phyloP scores from a whole-genome alignment of 495 filamentous ascomycete species.

The Oleoguttula mirabilis region DNA sequence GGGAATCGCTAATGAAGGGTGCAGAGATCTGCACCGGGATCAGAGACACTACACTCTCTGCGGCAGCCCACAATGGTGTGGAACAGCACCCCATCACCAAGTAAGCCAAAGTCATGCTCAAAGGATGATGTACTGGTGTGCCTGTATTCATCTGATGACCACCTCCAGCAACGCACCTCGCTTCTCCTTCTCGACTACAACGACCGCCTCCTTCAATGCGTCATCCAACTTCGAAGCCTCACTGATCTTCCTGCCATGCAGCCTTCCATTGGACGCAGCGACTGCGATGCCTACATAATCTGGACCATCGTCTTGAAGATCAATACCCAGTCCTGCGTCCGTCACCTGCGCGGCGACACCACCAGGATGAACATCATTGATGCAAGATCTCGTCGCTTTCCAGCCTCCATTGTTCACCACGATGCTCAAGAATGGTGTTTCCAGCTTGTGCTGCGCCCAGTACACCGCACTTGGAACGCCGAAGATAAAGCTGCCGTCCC shows the following conservation, averaged over 20 bases:
- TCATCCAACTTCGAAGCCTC: slow-evolving; percentile 2
- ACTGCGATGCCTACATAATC: slow-evolving; percentile 81
- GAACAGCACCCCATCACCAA: too few species aligned
- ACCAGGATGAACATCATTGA: slow-evolving; percentile 7
- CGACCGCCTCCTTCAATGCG: slow-evolving; percentile 5
- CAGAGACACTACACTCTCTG: too few species aligned
- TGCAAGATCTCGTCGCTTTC: slow-evolving; percentile 54
- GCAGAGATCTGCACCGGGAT: too few species aligned
- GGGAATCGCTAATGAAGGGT: too few species aligned
- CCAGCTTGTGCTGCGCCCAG: slow-evolving; percentile 28
- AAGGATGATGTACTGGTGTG: too few species aligned
- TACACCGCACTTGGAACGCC: slow-evolving; percentile 28
- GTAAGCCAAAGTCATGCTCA: too few species aligned
- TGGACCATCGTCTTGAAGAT: slow-evolving; percentile 31
- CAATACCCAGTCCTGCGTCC: slow-evolving; percentile 7
- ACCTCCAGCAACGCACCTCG: slow-evolving; percentile 9
- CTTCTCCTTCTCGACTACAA: slow-evolving; percentile 4
- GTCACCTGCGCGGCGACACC: slow-evolving; percentile 2
- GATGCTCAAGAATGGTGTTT: slow-evolving; percentile 31
- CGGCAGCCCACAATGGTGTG: too few species aligned
- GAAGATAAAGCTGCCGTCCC: slow-evolving; percentile 32
- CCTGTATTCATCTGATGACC: too few species aligned
- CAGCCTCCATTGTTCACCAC: slow-evolving; percentile 48
- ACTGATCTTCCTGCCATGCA: background rate
- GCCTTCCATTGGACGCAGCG: slow-evolving; percentile 51